phyloP scores from a whole-genome alignment of 495 filamentous ascomycete genomes.

The Chaetomium cochliodes region DNA sequence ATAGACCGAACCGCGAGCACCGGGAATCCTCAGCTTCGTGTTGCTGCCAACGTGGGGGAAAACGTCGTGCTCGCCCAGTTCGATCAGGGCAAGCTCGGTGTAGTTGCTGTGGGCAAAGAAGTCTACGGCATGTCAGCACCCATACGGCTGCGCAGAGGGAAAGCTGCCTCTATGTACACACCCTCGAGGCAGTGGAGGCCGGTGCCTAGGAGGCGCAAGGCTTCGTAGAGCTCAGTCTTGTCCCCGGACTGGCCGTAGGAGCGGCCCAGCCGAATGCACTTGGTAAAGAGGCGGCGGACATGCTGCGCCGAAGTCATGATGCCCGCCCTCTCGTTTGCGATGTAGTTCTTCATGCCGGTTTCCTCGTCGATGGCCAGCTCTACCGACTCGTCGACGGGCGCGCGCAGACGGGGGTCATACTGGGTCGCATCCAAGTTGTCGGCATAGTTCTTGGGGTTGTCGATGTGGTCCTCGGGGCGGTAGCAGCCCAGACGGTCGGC shows the following conservation, averaged over 20 bases:
- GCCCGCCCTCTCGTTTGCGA: conserved; percentile 71
- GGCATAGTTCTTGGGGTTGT: conserved; percentile 74
- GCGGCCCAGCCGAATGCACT: conserved; percentile 70
- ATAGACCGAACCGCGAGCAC: conserved; percentile 62
- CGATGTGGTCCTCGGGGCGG: conserved; percentile 83
- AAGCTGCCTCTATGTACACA: conserved; percentile 27
- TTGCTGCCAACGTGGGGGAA: conserved; percentile 82
- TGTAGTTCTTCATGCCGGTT: conserved; percentile 89
- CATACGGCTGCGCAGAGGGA: not conserved
- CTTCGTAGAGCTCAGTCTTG: conserved; percentile 77
- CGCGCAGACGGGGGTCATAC: conserved; percentile 75
- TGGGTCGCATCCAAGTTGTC: conserved; percentile 82
- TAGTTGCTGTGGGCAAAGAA: conserved; percentile 93
- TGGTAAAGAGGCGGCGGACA: conserved; percentile 68
- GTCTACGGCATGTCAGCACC: conserved; percentile 45
- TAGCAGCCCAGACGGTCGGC: conserved; percentile 84
- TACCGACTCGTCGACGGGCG: conserved; percentile 71
- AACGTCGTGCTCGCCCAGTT: conserved; percentile 72
- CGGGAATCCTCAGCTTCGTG: conserved; percentile 64
- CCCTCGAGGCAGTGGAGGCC: conserved; percentile 85
- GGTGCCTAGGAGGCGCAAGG: conserved; percentile 79
- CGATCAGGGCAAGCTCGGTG: conserved; percentile 77
- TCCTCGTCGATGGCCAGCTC: conserved; percentile 74
- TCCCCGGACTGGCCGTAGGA: conserved; percentile 59
- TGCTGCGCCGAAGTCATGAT: conserved; percentile 76